Conservation (phyloP, 345 rosid genomes). For the Eucalyptus tenuipes region DNA sequence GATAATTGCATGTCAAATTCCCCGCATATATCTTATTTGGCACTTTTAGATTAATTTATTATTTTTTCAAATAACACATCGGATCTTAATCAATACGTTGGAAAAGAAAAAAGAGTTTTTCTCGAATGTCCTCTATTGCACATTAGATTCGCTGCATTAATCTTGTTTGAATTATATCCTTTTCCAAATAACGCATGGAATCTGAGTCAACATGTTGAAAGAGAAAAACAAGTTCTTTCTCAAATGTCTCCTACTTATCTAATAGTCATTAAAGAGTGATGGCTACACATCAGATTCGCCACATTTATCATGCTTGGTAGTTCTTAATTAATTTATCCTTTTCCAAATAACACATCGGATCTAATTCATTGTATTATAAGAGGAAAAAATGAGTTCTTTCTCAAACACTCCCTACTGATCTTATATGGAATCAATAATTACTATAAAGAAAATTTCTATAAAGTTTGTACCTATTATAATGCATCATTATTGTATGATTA, state of each 20-base stretch:
- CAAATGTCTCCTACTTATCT: neutral
- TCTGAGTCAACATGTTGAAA: rapidly evolving
- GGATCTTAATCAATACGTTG: neutral
- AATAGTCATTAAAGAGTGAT: neutral
- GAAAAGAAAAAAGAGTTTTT: no score
- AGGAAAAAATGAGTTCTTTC: neutral
- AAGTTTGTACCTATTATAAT: neutral
- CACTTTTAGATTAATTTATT: rapidly evolving
- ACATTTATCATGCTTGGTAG: rapidly evolving
- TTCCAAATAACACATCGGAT: neutral
- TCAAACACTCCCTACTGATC: rapidly evolving
- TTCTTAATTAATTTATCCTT: neutral
- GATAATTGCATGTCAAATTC: rapidly evolving
- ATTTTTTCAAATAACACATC: neutral
- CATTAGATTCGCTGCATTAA: no score
- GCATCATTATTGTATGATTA: neutral
- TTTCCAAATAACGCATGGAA: neutral
- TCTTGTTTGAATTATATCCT: no score
- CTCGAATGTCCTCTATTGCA: neutral
- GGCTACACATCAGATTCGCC: rapidly evolving
- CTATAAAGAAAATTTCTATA: neutral
- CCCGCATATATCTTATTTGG: rapidly evolving
- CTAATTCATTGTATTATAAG: rapidly evolving
- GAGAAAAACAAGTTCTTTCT: neutral
- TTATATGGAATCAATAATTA: neutral